Percentiles rank a stretch among this genome's conserved stretches.
Evolutionary conservation across 768 basidiomycete species (phyloP).

Genomic region (Termitomyces bulborhizus): DNA sequence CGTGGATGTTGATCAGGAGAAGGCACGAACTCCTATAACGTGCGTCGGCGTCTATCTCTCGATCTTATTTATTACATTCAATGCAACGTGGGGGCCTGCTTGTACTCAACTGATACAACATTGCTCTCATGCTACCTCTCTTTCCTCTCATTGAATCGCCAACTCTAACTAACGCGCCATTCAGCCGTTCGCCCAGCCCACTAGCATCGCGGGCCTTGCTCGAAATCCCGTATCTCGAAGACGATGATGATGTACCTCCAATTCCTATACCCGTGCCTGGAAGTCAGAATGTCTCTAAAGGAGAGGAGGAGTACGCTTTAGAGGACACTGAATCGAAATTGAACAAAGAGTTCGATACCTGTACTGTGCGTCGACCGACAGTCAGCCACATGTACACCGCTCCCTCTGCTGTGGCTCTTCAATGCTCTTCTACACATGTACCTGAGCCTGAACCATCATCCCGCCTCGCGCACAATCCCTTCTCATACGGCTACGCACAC

Average conservation of each 20-base stretch:
- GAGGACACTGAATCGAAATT: too few relatives aligned
- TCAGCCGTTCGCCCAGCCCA: not conserved
- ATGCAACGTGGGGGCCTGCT: not conserved
- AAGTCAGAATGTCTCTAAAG: not conserved
- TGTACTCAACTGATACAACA: not conserved
- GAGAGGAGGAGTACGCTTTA: not conserved
- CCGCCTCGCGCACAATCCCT: not conserved
- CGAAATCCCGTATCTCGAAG: not conserved
- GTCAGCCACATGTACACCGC: not conserved
- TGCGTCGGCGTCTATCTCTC: not conserved
- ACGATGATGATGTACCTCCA: slow-evolving; percentile 1
- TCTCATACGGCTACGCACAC: not conserved
- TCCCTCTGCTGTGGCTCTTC: too few relatives aligned
- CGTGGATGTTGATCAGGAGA: too few relatives aligned
- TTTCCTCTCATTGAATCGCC: not conserved
- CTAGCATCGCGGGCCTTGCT: not conserved
- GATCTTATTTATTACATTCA: not conserved
- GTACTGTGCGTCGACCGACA: not conserved
- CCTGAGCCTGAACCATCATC: too few relatives aligned
- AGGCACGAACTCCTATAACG: not conserved
- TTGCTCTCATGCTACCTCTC: too few relatives aligned
- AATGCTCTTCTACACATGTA: too few relatives aligned
- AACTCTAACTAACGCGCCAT: not conserved
- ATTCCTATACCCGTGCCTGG: slow-evolving; percentile 10
- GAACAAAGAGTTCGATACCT: not conserved